These are phyloP conservation scores for Rhododendron ferrugineum DNA, from an alignment of 148 eudicot genomes.

Conservation along the genomic window DNA sequence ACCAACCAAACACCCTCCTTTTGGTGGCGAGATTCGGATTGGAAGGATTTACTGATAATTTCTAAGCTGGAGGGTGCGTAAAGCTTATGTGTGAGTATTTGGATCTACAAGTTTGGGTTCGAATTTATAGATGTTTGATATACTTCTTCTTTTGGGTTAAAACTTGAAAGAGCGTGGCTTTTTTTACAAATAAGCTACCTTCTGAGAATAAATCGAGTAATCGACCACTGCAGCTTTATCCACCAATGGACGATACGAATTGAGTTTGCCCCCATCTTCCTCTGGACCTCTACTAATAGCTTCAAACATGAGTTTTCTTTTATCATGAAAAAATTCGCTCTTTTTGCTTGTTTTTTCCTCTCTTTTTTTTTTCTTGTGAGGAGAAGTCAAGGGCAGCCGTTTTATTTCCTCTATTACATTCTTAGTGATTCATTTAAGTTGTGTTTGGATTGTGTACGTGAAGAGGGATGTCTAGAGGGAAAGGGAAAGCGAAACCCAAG, in stretches of 20 bases:
- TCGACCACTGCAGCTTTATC: not conserved
- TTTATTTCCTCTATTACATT: not conserved
- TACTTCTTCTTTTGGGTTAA: not conserved
- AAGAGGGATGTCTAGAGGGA: not conserved
- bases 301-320: not conserved
- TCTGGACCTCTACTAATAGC: not conserved
- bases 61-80: not conserved
- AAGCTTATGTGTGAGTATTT: not conserved
- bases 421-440: not conserved
- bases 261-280: not conserved
- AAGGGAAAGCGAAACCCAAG: not conserved
- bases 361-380: not conserved
- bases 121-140: not conserved
- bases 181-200: not conserved
- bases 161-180: not conserved
- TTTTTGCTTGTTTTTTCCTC: not conserved
- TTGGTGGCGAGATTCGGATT: not conserved
- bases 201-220: not conserved
- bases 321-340: not conserved
- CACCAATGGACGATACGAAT: not conserved
- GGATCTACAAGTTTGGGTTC: not conserved
- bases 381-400: not conserved
- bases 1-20: not conserved
- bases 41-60: not conserved
- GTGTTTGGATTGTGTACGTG: not conserved